Base-by-base conservation (phyloP, 345 rosid genomes). In the Euclidium syriacum region DNA sequence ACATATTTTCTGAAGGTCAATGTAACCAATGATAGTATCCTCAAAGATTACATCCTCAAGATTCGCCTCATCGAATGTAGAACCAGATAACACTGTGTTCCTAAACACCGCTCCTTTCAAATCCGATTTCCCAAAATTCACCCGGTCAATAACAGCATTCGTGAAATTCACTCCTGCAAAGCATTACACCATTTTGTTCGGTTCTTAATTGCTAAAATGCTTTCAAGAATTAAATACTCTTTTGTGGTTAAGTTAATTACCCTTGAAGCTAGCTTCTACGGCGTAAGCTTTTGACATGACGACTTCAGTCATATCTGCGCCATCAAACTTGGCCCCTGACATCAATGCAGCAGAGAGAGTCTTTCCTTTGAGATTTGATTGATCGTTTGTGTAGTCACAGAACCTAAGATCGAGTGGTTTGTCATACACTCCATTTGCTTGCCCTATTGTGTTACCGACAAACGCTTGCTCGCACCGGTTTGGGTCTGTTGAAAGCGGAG, bases 201-300 rank as follows among this genome's bases (percentile, higher is more conserved):
- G 7, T 8, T 10, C 11, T 2, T 24, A 23, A 18, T 40, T 5
- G 15, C 17, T 1, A 22, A 4, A n/a, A 16, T 16, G n/a, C 23
- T 9, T 33, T 10, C 38, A 26, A n/a, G 29, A n/a, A 40, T 2
- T 11, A 27, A 10, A 22, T 34, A 19, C 8, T 25, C 7, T 52
- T 20, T 46, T 24, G 12, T 46, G 14, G 16, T 50, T 65, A n/a
- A n/a, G n/a, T n/a, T n/a, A n/a, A n/a, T 80, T 75, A 89, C 98
- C 96, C 62, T 85, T 84, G 75, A 92, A 92, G 82, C 98, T 92
- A 56, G 96, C 98, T 75, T 85, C 96, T 5, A 80, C 98, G 36
- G 98, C 98, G 52, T 85, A 89, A 51, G 98, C 98, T 79, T 92
- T 92, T 12, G 96, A 92, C 96, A 92, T 92, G n/a, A 92, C 88